phyloP scores from a whole-genome alignment of 352 stramenopile species.

The Globisporangium paroecandrum region DNA sequence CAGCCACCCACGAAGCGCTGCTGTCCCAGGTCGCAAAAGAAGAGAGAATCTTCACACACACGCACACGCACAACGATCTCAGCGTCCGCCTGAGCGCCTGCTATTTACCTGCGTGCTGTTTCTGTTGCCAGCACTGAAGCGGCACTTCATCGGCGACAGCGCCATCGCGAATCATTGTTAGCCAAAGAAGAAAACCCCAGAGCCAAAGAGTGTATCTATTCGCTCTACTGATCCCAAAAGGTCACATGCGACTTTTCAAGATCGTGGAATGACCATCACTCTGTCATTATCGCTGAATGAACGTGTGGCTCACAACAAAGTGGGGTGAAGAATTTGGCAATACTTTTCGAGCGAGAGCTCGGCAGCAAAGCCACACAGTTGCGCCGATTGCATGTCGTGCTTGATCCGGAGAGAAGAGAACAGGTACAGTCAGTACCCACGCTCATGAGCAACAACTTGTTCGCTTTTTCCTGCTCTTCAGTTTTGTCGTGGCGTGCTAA shows the following conservation, averaged over 20 bases:
- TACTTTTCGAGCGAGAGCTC: too few species aligned
- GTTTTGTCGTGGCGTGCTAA: background rate
- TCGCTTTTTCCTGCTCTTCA: background rate
- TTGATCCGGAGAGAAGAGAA: background rate
- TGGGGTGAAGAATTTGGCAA: too few species aligned
- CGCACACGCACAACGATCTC: background rate
- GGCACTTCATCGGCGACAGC: background rate
- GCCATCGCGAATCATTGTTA: background rate
- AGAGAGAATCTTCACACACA: background rate
- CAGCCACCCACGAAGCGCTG: background rate
- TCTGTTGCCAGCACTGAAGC: background rate
- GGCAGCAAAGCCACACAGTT: too few species aligned
- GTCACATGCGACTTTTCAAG: background rate
- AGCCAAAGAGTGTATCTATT: background rate
- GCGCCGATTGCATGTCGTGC: too few species aligned
- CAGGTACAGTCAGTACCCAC: background rate
- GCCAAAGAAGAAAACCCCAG: background rate
- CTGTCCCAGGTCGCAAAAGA: background rate
- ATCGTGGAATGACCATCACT: background rate
- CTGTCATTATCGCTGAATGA: background rate
- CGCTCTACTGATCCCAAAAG: background rate
- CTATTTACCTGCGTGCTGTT: background rate
- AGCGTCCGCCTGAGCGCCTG: too few species aligned
- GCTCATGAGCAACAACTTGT: background rate
- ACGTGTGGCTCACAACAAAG: background rate